Base-by-base conservation (phyloP, 352 stramenopile species). In the Lagenidium sp. region DNA sequence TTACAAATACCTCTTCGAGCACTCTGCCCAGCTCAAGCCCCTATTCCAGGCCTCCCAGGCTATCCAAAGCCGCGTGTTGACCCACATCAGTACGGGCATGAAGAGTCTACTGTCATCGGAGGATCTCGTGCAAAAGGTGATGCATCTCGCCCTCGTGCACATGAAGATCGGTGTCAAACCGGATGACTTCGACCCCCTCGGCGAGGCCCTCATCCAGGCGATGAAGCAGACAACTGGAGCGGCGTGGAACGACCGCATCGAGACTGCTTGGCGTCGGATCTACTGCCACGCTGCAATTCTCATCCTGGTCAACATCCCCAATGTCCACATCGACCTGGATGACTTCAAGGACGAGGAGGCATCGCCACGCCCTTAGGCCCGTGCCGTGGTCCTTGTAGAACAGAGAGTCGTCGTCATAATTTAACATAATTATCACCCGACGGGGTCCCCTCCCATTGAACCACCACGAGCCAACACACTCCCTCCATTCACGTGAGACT, bases 131-230 rank as follows among this genome's bases (percentile, higher is more conserved):
- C 55, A 79, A 30, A 74, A 82, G 24, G 71, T 84, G 22, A 66
- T 80, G 53, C 68, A 72, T 34, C 51, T 84, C 28, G 64, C 71
- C 19, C 57, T 80, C 30, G 67, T 80, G 21, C 71, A 84, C 57
- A 66, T 84, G 49, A 82, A 84, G 55, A 80, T 84, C 34, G 72
- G 72, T 23, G 66, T 85, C 20, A 78, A 78, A 37, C 56, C 69
- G 13, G 64, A 85, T 13, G 68, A 85, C 53, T 82, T 85, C 31
- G 66, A 85, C 36, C 68, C 69, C 16, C 59, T 82, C 0, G 68
- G 72, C 18, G 61, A 82, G 40, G 69, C 72, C 10, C 55, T 82
- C 16, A 71, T 82, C 18, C 67, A 81, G 42, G 64, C 66, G 2
- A 85, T 85, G 72, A 62, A 60, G 22, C 38, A 73, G 25, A 82